A percentile compares a stretch with the other conserved stretches of the same genome.
phyloP scores from a whole-genome alignment of 306 rosid genomes.

The Vachellia pachyceras region DNA sequence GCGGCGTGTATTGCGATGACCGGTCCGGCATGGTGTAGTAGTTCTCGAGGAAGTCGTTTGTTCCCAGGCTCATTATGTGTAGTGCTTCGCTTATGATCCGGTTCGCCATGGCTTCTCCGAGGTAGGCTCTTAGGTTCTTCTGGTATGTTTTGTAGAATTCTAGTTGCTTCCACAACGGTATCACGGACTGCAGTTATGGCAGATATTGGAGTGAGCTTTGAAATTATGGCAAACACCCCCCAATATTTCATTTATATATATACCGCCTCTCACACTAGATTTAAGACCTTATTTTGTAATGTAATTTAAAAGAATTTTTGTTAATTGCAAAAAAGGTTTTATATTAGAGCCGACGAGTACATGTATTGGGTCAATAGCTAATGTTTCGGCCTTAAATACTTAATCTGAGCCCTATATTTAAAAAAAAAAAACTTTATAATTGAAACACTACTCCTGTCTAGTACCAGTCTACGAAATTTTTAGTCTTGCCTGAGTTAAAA shows the following conservation, averaged over 20 bases:
- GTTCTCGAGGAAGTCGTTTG: constrained; percentile 90
- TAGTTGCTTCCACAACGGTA: constrained; percentile 82
- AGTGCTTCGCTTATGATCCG: constrained; percentile 59
- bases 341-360: no score
- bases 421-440: neutral
- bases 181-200: constrained; percentile 66
- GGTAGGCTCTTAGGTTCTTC: constrained; percentile 55
- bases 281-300: no score
- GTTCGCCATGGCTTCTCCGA: constrained; percentile 58
- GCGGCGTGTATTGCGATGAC: constrained; percentile 53
- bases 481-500: neutral
- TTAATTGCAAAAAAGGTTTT: no score
- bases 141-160: constrained; percentile 77
- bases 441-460: no score
- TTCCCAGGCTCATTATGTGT: constrained; percentile 76
- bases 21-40: constrained; percentile 64
- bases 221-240: no score
- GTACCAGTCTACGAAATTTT: neutral
- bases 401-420: neutral
- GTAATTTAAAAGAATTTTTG: no score
- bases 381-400: neutral
- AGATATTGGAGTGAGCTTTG: neutral
- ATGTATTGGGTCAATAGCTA: neutral
- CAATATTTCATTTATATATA: no score
- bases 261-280: no score